Evolutionary conservation across 2,329 filamentous ascomycete genomes (phyloP).

Genomic region (Epichloe gansuensis): DNA sequence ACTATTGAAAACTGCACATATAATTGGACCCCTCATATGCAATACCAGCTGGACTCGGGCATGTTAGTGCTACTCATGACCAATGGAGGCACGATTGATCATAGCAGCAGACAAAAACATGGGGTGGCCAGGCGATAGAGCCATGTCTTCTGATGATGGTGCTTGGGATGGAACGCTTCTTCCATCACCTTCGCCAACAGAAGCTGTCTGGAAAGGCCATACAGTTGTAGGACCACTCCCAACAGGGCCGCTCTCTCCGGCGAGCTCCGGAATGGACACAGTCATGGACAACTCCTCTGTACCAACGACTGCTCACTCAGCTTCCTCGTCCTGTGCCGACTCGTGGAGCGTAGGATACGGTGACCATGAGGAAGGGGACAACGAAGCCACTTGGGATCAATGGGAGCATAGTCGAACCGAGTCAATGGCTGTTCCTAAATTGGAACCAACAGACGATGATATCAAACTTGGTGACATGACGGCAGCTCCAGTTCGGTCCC

Average conservation of each 20-base stretch:
- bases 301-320: slow-evolving; percentile 31
- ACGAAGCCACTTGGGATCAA: slow-evolving; percentile 34
- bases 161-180: slow-evolving; percentile 15
- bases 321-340: slow-evolving; percentile 32
- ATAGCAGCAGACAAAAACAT: slow-evolving; percentile 29
- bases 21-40: not conserved
- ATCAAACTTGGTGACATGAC: slow-evolving; percentile 40
- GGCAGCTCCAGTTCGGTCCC: slow-evolving; percentile 19
- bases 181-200: slow-evolving; percentile 21
- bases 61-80: slow-evolving; percentile 31
- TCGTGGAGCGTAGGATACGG: slow-evolving; percentile 31
- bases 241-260: slow-evolving; percentile 38
- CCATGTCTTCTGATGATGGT: slow-evolving; percentile 31
- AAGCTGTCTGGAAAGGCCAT: slow-evolving; percentile 16
- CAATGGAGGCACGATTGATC: slow-evolving; percentile 33
- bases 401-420: slow-evolving; percentile 38
- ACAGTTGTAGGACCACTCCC: slow-evolving; percentile 19
- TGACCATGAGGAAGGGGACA: slow-evolving; percentile 25
- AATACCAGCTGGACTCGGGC: slow-evolving; percentile 10
- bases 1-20: not conserved
- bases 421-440: slow-evolving; percentile 36
- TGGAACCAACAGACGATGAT: slow-evolving; percentile 44
- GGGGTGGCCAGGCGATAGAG: slow-evolving; percentile 33
- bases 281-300: slow-evolving; percentile 25
- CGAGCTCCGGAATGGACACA: slow-evolving; percentile 37